Evolutionary conservation across 441 rosid genomes (phyloP), one percentile per base, ranked within the genome.

Genomic region (Pelargonium myrrhifolium): DNA sequence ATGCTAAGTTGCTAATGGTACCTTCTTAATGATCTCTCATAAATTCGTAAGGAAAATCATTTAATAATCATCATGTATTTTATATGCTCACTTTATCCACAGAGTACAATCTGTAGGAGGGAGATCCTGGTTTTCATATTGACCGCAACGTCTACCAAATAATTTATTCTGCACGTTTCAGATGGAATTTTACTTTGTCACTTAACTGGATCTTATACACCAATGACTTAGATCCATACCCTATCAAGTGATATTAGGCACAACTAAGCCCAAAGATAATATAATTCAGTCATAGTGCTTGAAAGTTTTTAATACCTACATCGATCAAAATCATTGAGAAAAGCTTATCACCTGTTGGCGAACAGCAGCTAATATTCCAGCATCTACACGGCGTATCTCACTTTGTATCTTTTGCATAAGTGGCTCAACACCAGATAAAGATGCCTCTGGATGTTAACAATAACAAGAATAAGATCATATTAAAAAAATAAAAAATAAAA

Each of bases 391-490:
- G 7, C 93, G 86, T 67, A 95, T 89, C 84, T 95, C 98, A 66
- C 89, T 78, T 61, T 89, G 98, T 77, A 95, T 90, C 87, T 95
- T 95, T 72, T 92, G 97, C 98, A 95, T 95, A 53, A 95, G 87
- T 1, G 96, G 99, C 87, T 92, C 98, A 58, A 95, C 93, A 20
- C 97, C 99, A 79, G 98, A 85, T 60, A 92, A 84, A 18, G 98
- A 95, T 73, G 96, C 93, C 87, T 95, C 98, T 92, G 97, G n/a
- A 78, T 59, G 75, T 60, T 56, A 79, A 68, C 58, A 69, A 76
- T 59, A 51, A 62, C 31, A 59, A 37, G 28, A 62, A 9, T 64
- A 17, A 69, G 51, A 15, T 39, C 21, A 63, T 43, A n/a, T 58
- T n/a, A n/a, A n/a, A n/a, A n/a, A n/a, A n/a, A n/a, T n/a, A n/a